Conservation (phyloP, 2,329 filamentous ascomycete genomes). For the Xylariaceae sp. region DNA sequence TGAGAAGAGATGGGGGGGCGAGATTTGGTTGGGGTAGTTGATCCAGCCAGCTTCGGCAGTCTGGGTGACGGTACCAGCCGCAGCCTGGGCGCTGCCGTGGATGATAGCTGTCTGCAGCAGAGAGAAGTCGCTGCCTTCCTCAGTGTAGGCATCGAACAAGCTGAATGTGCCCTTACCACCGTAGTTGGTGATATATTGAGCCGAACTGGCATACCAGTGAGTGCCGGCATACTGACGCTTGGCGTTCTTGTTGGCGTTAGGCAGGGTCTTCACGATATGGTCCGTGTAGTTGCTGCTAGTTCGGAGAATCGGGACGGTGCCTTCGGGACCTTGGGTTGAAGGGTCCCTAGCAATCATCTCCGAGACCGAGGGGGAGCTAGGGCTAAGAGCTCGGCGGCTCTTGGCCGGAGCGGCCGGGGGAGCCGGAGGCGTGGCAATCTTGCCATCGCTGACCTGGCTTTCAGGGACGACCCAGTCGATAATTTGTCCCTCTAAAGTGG, state of each 20-base stretch:
- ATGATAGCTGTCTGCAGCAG: neutral
- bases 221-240: neutral
- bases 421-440: neutral
- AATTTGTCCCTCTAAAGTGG: neutral
- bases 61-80: neutral
- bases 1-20: conserved; percentile 7
- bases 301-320: neutral
- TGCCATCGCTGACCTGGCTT: neutral
- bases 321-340: neutral
- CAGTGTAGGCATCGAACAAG: neutral
- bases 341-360: neutral
- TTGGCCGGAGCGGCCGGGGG: neutral
- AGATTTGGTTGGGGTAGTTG: neutral
- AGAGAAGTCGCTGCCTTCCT: neutral
- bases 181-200: neutral
- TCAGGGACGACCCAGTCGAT: neutral
- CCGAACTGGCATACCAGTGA: neutral
- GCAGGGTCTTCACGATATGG: neutral
- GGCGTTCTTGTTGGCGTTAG: neutral
- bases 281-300: neutral
- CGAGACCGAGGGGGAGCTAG: neutral
- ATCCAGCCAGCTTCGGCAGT: neutral
- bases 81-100: neutral
- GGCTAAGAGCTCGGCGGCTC: neutral
- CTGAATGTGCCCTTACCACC: neutral